phyloP scores from a whole-genome alignment of 2,329 filamentous ascomycete genomes.

The Pseudogymnoascus sp. region DNA sequence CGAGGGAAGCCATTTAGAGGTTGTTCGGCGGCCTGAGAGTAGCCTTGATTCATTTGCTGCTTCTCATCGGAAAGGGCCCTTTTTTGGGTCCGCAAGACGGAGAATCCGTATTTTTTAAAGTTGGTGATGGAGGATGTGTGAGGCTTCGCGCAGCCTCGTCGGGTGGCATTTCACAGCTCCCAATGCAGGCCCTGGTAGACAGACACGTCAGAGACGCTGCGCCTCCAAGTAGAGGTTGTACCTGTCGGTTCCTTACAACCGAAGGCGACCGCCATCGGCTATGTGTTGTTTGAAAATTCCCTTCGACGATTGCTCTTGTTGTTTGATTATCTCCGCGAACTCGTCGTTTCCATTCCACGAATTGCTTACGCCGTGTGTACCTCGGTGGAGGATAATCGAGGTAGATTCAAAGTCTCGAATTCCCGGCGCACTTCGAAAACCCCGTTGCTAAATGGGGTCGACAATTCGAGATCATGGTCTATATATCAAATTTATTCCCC shows the following conservation, averaged over 20 bases:
- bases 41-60: constrained; percentile 2
- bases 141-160: not conserved
- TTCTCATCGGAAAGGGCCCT: not conserved
- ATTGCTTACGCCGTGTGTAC: not conserved
- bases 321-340: too few relatives aligned
- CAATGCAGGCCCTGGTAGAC: not conserved
- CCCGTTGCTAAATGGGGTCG: too few relatives aligned
- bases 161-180: not conserved
- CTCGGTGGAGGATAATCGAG: too few relatives aligned
- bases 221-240: not conserved
- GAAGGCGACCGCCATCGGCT: not conserved
- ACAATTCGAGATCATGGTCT: too few relatives aligned
- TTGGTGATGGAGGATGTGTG: not conserved
- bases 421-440: too few relatives aligned
- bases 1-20: constrained; percentile 8
- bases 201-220: not conserved
- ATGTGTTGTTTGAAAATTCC: not conserved
- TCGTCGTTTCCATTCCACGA: not conserved
- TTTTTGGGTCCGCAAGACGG: not conserved
- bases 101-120: not conserved
- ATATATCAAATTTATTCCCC: too few relatives aligned
- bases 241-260: not conserved
- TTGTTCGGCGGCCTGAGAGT: not conserved
- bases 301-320: not conserved
- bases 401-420: too few relatives aligned